A percentile compares a stretch with the other conserved stretches of the same genome.
Evolutionary conservation across 176 grass and related monocot species (phyloP).

Genomic region (Pontederia paniculata): DNA sequence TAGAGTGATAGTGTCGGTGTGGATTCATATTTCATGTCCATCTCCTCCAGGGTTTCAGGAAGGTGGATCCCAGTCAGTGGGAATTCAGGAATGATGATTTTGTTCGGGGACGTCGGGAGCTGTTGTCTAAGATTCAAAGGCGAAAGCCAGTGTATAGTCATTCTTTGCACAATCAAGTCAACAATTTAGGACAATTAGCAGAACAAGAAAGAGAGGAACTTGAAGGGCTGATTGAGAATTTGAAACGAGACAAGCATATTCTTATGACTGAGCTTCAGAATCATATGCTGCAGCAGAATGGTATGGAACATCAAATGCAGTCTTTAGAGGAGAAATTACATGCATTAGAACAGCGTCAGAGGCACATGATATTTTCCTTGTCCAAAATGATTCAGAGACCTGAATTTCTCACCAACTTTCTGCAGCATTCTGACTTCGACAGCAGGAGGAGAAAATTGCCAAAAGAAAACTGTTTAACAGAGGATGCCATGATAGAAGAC

Average conservation of each 20-base stretch:
- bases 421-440: constrained; percentile 34
- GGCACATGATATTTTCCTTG: constrained; percentile 40
- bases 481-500: constrained; percentile 31
- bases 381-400: constrained; percentile 45
- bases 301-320: constrained; percentile 64
- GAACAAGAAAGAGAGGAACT: constrained; percentile 57
- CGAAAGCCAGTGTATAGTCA: constrained; percentile 92
- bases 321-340: constrained; percentile 62
- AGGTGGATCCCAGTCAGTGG: constrained; percentile 84
- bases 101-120: constrained; percentile 41
- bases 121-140: constrained; percentile 71
- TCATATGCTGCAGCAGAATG: constrained; percentile 47
- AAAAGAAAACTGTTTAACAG: constrained; percentile 27
- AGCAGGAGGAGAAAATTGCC: constrained; percentile 67
- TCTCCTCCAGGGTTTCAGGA: constrained; percentile 62
- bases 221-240: constrained; percentile 63
- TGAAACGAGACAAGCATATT: constrained; percentile 44
- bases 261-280: constrained; percentile 47
- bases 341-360: constrained; percentile 47
- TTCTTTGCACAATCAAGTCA: constrained; percentile 40
- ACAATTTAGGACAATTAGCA: constrained; percentile 18
- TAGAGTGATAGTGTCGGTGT: constrained; percentile 7
- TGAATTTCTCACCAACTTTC: constrained; percentile 38
- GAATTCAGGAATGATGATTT: constrained; percentile 92
- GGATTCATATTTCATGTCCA: neutral